Evolutionary conservation across 192 early-diverging fungal species (phyloP).

Genomic region (Phlyctochytrium planicorne): DNA sequence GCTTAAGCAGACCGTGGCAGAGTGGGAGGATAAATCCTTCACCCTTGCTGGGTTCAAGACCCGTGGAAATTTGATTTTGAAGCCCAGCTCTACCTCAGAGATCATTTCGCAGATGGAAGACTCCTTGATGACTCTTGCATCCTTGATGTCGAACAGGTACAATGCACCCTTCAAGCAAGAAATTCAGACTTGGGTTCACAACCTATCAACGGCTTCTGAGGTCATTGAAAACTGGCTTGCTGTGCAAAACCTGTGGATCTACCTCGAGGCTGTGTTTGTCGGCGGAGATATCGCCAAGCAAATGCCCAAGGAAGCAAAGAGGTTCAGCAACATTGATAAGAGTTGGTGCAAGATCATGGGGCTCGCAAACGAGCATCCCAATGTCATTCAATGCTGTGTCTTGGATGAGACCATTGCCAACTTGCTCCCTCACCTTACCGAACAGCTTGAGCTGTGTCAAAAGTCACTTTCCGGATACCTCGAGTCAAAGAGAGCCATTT

Average conservation of each 20-base stretch:
- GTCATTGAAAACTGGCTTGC: constrained; percentile 68
- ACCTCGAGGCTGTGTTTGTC: constrained; percentile 66
- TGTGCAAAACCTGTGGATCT: constrained; percentile 69
- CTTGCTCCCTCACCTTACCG: constrained; percentile 60
- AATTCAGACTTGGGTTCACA: constrained; percentile 66
- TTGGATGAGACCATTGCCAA: constrained; percentile 64
- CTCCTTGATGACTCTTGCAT: constrained; percentile 60
- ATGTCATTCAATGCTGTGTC: constrained; percentile 67
- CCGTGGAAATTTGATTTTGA: constrained; percentile 59
- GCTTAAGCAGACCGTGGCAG: constrained; percentile 52
- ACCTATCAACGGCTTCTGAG: constrained; percentile 63
- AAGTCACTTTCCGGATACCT: constrained; percentile 64
- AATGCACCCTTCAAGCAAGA: constrained; percentile 63
- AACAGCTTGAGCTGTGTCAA: constrained; percentile 66
- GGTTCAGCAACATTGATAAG: constrained; percentile 68
- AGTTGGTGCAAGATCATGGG: constrained; percentile 70
- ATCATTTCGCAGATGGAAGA: constrained; percentile 68
- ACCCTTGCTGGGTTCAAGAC: constrained; percentile 59
- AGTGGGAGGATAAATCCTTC: constrained; percentile 65
- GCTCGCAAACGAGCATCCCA: constrained; percentile 64
- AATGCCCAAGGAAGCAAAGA: constrained; percentile 68
- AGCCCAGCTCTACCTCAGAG: constrained; percentile 57
- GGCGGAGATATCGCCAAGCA: constrained; percentile 70
- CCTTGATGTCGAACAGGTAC: constrained; percentile 61
- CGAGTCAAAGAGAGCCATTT: constrained; percentile 64